These are phyloP conservation scores for Plasmodium malariae DNA, from an alignment of 169 alveolate species.

Conservation along the genomic window DNA sequence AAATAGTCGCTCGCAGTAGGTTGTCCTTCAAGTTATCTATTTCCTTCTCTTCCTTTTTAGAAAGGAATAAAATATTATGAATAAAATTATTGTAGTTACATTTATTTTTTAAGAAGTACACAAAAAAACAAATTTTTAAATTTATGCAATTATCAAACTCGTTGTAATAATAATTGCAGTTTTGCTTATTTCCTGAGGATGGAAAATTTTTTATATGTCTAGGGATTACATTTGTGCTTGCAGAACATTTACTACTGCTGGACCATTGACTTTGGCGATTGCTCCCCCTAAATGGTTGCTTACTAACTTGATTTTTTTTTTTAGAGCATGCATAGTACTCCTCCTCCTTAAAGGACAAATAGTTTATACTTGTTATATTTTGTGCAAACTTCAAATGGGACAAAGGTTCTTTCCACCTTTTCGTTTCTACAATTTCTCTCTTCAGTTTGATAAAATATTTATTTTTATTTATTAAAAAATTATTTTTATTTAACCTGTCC, in stretches of 20 bases:
- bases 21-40: not conserved
- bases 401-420: not conserved
- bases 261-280: not conserved
- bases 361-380: constrained; percentile 21
- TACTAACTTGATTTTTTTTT: too few species aligned
- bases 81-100: constrained; percentile 3
- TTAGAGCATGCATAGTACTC: too few species aligned
- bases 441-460: constrained; percentile 15
- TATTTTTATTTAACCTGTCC: not conserved
- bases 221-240: too few species aligned
- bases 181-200: too few species aligned
- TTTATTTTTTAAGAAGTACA: constrained; percentile 13
- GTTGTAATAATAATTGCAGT: constrained; percentile 19
- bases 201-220: too few species aligned
- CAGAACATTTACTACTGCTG: too few species aligned
- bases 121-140: constrained; percentile 47
- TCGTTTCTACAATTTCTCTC: not conserved
- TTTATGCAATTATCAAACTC: constrained; percentile 30
- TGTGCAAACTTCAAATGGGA: constrained; percentile 5
- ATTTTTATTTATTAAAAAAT: not conserved
- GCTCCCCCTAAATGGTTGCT: too few species aligned
- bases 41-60: constrained; percentile 22
- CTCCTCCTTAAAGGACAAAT: not conserved
- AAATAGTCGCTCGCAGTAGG: not conserved
- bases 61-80: constrained; percentile 14